These are phyloP conservation scores for Candida vaughaniae DNA, from an alignment of 805 yeast genomes.

Conservation along the genomic window DNA sequence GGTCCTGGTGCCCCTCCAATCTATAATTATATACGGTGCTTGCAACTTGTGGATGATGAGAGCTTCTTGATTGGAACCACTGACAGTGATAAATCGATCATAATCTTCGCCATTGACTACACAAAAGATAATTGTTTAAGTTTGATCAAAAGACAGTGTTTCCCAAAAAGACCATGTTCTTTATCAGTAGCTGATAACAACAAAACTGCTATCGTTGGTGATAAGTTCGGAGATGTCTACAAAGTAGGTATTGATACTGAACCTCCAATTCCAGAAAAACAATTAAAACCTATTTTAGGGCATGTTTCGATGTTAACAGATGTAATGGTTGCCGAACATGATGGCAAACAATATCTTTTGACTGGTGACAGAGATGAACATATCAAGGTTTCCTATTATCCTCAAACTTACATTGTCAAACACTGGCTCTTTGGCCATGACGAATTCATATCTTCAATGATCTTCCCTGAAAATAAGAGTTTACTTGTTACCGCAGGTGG, in stretches of 20 bases:
- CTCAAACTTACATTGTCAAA: slow-evolving; percentile 74
- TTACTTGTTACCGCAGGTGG: slow-evolving; percentile 87
- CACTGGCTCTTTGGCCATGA: slow-evolving; percentile 84
- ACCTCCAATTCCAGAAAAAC: slow-evolving; percentile 40
- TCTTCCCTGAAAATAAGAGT: slow-evolving; percentile 46
- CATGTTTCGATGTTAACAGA: slow-evolving; percentile 97
- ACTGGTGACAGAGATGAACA: slow-evolving; percentile 97
- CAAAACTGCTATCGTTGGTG: slow-evolving; percentile 66
- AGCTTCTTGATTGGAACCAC: slow-evolving; percentile 63
- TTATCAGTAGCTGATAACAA: slow-evolving; percentile 57
- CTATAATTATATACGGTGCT: slow-evolving; percentile 65
- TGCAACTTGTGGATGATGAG: slow-evolving; percentile 52
- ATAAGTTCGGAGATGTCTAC: slow-evolving; percentile 96
- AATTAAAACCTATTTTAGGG: slow-evolving; percentile 72
- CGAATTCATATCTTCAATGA: slow-evolving; percentile 72
- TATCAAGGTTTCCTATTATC: slow-evolving; percentile 77
- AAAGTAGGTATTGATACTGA: slow-evolving; percentile 45
- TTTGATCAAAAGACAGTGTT: slow-evolving; percentile 65
- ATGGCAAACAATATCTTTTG: slow-evolving; percentile 54
- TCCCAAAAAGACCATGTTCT: slow-evolving; percentile 93
- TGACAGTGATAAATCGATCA: slow-evolving; percentile 79
- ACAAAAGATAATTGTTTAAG: slow-evolving; percentile 41
- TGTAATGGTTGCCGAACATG: slow-evolving; percentile 42
- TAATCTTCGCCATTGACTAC: slow-evolving; percentile 52
- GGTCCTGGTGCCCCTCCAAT: slow-evolving; percentile 70